Conservation (phyloP, 169 alveolate species). For the Cryptosporidium felis region DNA sequence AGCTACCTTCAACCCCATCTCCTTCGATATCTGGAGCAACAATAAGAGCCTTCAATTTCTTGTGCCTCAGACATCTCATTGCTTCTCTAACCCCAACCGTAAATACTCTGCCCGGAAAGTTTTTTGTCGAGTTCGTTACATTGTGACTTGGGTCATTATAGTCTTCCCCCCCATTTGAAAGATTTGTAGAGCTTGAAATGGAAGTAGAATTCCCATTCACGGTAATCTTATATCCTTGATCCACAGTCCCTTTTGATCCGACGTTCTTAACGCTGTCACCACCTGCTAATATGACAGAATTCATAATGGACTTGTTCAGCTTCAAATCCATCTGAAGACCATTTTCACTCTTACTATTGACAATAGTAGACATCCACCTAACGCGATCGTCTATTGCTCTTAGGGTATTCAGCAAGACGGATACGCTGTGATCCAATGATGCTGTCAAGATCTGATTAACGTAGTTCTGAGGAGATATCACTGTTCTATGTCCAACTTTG, state of each 20-base stretch:
- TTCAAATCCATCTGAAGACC: conserved; percentile 27
- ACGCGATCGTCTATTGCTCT: conserved; percentile 70
- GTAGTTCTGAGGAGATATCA: conserved; percentile 41
- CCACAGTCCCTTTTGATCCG: neutral
- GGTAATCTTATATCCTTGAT: neutral
- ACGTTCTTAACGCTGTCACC: neutral
- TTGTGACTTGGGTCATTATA: neutral
- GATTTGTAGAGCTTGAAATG: neutral
- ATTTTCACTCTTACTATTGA: conserved; percentile 5
- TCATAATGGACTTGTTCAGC: neutral
- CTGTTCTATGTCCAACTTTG: conserved; percentile 67
- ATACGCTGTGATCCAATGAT: conserved; percentile 54
- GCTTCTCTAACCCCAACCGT: conserved; percentile 72
- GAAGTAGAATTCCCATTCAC: conserved; percentile 18
- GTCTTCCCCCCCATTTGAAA: neutral
- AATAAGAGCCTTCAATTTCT: conserved; percentile 50
- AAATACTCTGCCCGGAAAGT: conserved; percentile 67
- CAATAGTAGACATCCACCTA: conserved; percentile 66
- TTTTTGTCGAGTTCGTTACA: neutral
- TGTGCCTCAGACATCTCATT: conserved; percentile 64
- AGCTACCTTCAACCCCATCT: conserved; percentile 65
- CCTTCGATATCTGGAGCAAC: conserved; percentile 71
- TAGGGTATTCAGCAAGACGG: conserved; percentile 40
- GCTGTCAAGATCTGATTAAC: conserved; percentile 63
- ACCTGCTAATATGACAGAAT: neutral